These are phyloP conservation scores for Nicotiana paniculata DNA, from an alignment of 257 asterid species.

Conservation along the genomic window DNA sequence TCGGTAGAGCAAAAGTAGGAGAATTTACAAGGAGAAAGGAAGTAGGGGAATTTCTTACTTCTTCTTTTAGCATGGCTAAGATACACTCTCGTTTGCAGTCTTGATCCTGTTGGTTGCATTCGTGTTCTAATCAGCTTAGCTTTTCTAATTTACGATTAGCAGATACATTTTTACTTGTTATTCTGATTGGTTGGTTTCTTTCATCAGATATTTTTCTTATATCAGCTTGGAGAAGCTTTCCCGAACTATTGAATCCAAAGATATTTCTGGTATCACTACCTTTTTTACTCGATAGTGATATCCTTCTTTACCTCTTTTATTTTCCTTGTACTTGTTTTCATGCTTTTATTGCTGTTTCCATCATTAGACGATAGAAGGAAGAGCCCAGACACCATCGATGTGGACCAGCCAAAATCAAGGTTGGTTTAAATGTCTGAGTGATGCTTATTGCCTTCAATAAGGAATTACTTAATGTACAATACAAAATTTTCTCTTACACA, in stretches of 20 bases:
- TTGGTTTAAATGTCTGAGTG: slow-evolving; percentile 15
- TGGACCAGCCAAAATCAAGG: slow-evolving; percentile 42
- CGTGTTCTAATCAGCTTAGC: neutral
- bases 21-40: neutral
- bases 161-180: neutral
- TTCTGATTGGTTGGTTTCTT: neutral
- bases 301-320: neutral
- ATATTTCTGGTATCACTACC: slow-evolving; percentile 23
- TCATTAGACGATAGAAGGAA: slow-evolving; percentile 32
- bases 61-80: neutral
- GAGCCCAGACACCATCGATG: slow-evolving; percentile 19
- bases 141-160: neutral
- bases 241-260: slow-evolving; percentile 47
- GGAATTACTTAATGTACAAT: neutral
- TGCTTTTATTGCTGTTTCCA: neutral
- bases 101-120: neutral
- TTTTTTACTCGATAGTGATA: neutral
- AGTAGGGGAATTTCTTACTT: neutral
- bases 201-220: slow-evolving; percentile 65
- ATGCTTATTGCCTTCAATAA: neutral
- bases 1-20: neutral
- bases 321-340: neutral
- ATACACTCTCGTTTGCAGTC: too few species aligned
- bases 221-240: slow-evolving; percentile 67
- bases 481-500: neutral